Percentiles rank a stretch among this genome's conserved stretches.
phyloP scores from a whole-genome alignment of 106 monocot species.

The Apostasia shenzhenica region DNA sequence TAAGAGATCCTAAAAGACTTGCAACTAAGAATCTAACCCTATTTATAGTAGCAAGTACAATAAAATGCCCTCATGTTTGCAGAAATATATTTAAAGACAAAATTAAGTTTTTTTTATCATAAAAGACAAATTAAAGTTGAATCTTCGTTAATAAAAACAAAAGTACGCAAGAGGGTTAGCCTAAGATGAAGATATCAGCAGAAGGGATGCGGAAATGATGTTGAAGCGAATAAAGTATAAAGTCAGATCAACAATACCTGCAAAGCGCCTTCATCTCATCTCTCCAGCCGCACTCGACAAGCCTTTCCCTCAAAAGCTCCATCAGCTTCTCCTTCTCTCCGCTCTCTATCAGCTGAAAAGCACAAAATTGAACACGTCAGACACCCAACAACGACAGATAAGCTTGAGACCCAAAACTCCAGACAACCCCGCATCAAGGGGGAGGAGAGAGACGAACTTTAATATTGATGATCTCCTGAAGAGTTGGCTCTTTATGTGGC shows the following conservation, averaged over 20 bases:
- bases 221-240: no score
- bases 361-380: slow-evolving; percentile 7
- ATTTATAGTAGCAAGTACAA: no score
- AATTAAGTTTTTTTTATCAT: no score
- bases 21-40: no score
- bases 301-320: slow-evolving; percentile 91
- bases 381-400: not conserved
- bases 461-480: slow-evolving; percentile 91
- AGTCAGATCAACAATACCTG: slow-evolving; percentile 38
- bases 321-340: slow-evolving; percentile 99
- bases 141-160: no score
- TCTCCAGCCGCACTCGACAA: slow-evolving; percentile 92
- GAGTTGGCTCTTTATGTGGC: slow-evolving; percentile 41
- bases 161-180: no score
- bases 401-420: not conserved
- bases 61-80: no score
- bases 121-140: no score
- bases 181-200: no score
- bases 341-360: slow-evolving; percentile 81
- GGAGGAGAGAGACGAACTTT: slow-evolving; percentile 35
- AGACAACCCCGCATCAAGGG: not conserved
- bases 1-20: no score
- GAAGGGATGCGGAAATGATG: no score
- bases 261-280: slow-evolving; percentile 97
- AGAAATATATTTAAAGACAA: no score